Conservation (phyloP, 1,284 basidiomycete genomes). For the Ceratobasidium papillatum region DNA sequence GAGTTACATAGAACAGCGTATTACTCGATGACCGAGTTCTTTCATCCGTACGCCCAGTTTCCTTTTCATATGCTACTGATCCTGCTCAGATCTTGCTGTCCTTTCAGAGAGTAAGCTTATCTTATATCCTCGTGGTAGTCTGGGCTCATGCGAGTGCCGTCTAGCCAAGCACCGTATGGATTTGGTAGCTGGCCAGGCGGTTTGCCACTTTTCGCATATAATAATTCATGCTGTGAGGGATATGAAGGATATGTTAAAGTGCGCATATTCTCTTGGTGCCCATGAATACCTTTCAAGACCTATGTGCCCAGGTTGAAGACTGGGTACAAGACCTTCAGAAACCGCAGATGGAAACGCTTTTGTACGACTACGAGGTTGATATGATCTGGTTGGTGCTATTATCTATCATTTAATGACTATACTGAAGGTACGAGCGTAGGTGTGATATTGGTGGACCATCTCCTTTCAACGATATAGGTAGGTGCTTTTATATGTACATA, state of each 20-base stretch:
- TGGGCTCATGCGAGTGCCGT: not conserved
- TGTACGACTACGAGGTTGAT: constrained; percentile 60
- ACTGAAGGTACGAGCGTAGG: constrained; percentile 52
- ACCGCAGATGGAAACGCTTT: constrained; percentile 65
- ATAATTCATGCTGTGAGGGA: constrained; percentile 58
- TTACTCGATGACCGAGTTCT: constrained; percentile 55
- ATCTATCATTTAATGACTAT: not conserved
- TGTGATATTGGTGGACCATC: constrained; percentile 68
- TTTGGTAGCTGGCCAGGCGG: constrained; percentile 63
- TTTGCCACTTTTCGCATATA: constrained; percentile 61
- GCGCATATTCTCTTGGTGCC: not conserved
- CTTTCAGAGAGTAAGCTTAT: constrained; percentile 60
- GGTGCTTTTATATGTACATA: not conserved
- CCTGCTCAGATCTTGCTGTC: constrained; percentile 42
- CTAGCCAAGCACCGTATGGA: constrained; percentile 54
- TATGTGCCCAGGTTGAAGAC: constrained; percentile 55
- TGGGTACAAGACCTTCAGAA: constrained; percentile 63
- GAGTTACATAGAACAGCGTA: constrained; percentile 62
- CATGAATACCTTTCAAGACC: not conserved
- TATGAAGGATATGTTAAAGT: constrained; percentile 60
- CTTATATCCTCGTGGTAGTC: not conserved
- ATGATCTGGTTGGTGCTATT: constrained; percentile 57
- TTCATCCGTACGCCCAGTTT: not conserved
- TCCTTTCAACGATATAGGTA: constrained; percentile 55
- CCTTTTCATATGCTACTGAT: not conserved